A percentile compares a stretch with the other conserved stretches of the same genome.
phyloP scores from a whole-genome alignment of 2,329 filamentous ascomycete species.

The Fusarium brachygibbosum region DNA sequence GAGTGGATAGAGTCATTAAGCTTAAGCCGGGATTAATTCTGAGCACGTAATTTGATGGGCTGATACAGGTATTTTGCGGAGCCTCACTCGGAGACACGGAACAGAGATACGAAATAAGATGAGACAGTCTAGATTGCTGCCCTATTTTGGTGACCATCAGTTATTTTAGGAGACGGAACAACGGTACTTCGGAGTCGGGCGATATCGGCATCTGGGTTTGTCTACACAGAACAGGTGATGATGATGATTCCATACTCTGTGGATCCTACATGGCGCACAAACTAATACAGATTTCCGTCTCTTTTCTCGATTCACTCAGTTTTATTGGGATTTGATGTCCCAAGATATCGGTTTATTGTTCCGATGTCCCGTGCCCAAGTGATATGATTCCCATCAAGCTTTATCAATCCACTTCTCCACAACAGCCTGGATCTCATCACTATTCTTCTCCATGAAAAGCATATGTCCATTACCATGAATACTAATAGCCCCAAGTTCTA shows the following conservation, averaged over 20 bases:
- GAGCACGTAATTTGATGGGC: constrained; percentile 7
- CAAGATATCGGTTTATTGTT: too few relatives aligned
- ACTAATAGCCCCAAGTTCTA: constrained; percentile 38
- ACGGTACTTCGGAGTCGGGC: constrained; percentile 1
- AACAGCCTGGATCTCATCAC: constrained; percentile 32
- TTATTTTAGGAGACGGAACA: too few relatives aligned
- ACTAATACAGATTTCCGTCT: too few relatives aligned
- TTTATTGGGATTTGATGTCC: too few relatives aligned
- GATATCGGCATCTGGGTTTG: constrained; percentile 12
- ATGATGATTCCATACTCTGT: too few relatives aligned
- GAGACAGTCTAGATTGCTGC: neutral
- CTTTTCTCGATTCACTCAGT: too few relatives aligned
- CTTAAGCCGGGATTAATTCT: neutral
- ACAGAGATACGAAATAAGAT: constrained; percentile 12
- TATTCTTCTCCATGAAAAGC: constrained; percentile 48
- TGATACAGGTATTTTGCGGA: constrained; percentile 10
- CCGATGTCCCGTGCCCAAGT: too few relatives aligned
- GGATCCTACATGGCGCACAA: too few relatives aligned
- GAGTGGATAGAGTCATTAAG: constrained; percentile 14
- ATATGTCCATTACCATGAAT: constrained; percentile 46
- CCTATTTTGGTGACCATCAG: too few relatives aligned
- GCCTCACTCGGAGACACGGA: constrained; percentile 16
- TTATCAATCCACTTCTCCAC: constrained; percentile 35
- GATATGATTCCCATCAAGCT: neutral
- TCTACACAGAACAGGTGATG: too few relatives aligned